A percentile compares a stretch with the other conserved stretches of the same genome.
Conservation (phyloP, 2,329 filamentous ascomycete genomes). For the Aureobasidium sp. region DNA sequence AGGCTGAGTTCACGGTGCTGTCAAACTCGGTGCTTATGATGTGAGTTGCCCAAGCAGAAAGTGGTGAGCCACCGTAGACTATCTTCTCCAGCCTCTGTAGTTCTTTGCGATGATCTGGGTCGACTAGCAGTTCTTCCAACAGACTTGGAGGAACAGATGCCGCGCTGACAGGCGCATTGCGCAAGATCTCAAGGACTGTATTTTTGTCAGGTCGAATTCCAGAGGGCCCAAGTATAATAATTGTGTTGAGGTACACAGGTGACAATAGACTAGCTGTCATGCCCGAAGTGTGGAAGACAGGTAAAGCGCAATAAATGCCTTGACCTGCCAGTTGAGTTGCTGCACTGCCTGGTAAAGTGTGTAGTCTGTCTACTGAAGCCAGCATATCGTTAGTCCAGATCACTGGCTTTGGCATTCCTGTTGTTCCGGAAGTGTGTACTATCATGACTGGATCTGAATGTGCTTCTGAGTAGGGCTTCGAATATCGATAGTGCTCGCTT, state of each 20-base stretch:
- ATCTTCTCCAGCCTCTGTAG: background rate
- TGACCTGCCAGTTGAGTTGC: background rate
- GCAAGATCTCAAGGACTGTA: background rate
- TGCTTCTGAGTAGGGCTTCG: background rate
- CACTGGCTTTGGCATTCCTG: constrained; percentile 10
- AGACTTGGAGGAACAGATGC: constrained; percentile 5
- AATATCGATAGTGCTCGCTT: background rate
- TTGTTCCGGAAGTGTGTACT: constrained; percentile 11
- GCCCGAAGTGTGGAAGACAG: constrained; percentile 1
- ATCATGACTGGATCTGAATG: constrained; percentile 8
- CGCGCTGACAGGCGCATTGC: background rate
- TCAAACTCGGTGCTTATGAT: background rate
- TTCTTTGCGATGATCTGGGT: background rate
- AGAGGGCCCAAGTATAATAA: constrained; percentile 2
- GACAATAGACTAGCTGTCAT: background rate
- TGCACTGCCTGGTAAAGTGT: background rate
- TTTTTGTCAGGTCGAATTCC: background rate
- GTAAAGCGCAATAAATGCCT: background rate
- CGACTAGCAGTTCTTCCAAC: background rate
- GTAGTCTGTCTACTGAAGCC: background rate
- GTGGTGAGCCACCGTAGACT: background rate
- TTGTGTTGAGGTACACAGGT: background rate
- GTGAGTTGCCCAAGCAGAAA: background rate
- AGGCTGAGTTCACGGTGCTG: background rate
- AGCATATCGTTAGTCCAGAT: constrained; percentile 11